Conservation (phyloP, 345 rosid genomes). For the Acer campestre region DNA sequence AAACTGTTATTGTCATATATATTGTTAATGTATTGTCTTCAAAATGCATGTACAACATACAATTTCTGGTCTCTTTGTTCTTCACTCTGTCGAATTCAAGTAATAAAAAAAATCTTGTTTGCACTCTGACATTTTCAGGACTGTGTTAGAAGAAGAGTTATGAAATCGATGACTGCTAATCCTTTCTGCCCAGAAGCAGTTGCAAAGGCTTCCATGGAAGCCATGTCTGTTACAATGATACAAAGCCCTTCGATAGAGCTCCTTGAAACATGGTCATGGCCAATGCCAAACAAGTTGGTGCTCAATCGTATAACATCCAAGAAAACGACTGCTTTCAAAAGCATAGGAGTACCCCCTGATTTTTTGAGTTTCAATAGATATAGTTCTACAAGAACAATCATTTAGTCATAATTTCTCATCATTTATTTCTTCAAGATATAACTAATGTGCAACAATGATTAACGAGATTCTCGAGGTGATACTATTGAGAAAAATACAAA, state of each 20-base stretch:
- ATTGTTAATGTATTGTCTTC: not conserved
- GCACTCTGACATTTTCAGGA: constrained; percentile 49
- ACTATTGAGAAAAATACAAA: too few species aligned
- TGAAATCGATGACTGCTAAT: constrained; percentile 67
- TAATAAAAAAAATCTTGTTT: constrained; percentile 2
- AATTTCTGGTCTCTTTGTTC: not conserved
- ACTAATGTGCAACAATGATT: not conserved
- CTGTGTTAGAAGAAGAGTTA: constrained; percentile 81
- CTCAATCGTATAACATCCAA: not conserved
- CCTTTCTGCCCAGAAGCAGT: constrained; percentile 82
- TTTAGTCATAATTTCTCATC: constrained; percentile 2
- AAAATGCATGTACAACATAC: not conserved
- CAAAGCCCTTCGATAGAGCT: constrained; percentile 92
- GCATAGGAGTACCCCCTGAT: not conserved
- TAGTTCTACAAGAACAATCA: not conserved
- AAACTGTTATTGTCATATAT: not conserved
- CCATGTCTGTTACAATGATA: constrained; percentile 89
- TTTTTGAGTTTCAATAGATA: not conserved
- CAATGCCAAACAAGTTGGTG: constrained; percentile 1
- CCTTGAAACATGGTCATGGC: constrained; percentile 46
- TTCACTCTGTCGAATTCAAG: not conserved
- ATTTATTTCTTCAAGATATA: not conserved
- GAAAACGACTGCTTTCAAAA: not conserved
- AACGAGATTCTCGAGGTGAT: not conserved
- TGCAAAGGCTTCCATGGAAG: constrained; percentile 85